phyloP scores from a whole-genome alignment of 2,329 filamentous ascomycete species.

The Tolypocladium cylindrosporum region DNA sequence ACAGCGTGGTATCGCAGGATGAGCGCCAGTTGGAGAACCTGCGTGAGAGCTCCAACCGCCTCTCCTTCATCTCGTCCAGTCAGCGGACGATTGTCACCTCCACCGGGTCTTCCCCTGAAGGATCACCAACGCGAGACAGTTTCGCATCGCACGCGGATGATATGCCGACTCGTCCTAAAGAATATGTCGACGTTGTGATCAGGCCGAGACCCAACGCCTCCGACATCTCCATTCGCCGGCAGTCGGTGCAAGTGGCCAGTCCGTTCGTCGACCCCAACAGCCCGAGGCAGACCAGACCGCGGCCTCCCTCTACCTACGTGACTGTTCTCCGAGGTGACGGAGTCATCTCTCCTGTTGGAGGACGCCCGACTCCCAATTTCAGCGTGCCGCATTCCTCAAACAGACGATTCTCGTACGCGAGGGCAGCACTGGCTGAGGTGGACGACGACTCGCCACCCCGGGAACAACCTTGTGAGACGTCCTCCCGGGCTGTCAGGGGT shows the following conservation, averaged over 20 bases:
- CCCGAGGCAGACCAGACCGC: background rate
- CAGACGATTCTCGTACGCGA: conserved; percentile 34
- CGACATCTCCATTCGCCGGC: conserved; percentile 39
- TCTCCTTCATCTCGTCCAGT: conserved; percentile 51
- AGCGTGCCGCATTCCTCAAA: conserved; percentile 37
- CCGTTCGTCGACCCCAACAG: conserved; percentile 27
- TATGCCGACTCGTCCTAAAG: conserved; percentile 10
- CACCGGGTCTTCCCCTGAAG: conserved; percentile 45
- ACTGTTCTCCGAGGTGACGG: conserved; percentile 2
- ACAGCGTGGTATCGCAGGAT: conserved; percentile 48
- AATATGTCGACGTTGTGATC: conserved; percentile 19
- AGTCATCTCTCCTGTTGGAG: conserved; percentile 3
- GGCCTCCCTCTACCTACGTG: conserved; percentile 6
- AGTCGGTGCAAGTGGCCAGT: conserved; percentile 39
- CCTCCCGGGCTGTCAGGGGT: conserved; percentile 18
- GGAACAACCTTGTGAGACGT: conserved; percentile 1
- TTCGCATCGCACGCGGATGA: conserved; percentile 24
- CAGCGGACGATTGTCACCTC: conserved; percentile 52
- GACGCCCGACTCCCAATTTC: conserved; percentile 37
- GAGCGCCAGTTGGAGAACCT: conserved; percentile 47
- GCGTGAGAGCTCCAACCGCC: conserved; percentile 44
- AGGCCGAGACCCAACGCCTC: conserved; percentile 41
- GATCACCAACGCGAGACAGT: conserved; percentile 44
- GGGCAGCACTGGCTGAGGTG: conserved; percentile 12
- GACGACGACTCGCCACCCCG: conserved; percentile 6